phyloP scores from a whole-genome alignment of 2,329 filamentous ascomycete species.

The Penicillium palitans region DNA sequence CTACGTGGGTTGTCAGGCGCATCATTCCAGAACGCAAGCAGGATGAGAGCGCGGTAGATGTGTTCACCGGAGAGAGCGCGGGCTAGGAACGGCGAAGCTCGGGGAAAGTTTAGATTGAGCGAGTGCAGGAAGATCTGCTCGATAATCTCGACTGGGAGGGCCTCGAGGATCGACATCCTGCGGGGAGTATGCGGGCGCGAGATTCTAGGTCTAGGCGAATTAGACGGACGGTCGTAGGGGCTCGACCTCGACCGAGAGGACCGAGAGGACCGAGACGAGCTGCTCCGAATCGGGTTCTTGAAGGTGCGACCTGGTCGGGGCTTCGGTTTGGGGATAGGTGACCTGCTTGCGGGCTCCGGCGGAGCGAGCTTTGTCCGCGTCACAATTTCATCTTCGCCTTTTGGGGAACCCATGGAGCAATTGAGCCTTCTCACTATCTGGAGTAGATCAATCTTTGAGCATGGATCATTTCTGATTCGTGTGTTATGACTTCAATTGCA shows the following conservation, averaged over 20 bases:
- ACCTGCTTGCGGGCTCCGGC: background rate
- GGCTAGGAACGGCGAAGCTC: conserved; percentile 44
- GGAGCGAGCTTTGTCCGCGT: background rate
- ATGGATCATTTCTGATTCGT: background rate
- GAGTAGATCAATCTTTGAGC: background rate
- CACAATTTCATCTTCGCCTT: background rate
- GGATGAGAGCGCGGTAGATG: conserved; percentile 43
- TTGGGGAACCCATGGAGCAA: conserved; percentile 1
- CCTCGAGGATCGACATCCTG: conserved; percentile 43
- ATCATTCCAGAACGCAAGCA: conserved; percentile 44
- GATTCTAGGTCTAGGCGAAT: background rate
- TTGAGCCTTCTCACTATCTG: background rate
- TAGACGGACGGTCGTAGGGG: conserved; percentile 7
- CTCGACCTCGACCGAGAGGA: conserved; percentile 10
- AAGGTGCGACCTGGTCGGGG: conserved; percentile 14
- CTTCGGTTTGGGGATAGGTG: conserved; percentile 1
- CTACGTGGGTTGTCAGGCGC: conserved; percentile 6
- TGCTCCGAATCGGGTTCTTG: conserved; percentile 10
- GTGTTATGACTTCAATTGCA: background rate
- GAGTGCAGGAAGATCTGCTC: conserved; percentile 54
- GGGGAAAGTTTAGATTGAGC: conserved; percentile 48
- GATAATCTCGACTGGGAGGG: conserved; percentile 53
- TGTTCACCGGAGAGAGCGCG: conserved; percentile 42
- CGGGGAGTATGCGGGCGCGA: conserved; percentile 6
- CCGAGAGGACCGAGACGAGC: conserved; percentile 2